These are phyloP conservation scores for Talaromyces albobiverticillius DNA, from an alignment of 2,329 filamentous ascomycete species.

Conservation along the genomic window DNA sequence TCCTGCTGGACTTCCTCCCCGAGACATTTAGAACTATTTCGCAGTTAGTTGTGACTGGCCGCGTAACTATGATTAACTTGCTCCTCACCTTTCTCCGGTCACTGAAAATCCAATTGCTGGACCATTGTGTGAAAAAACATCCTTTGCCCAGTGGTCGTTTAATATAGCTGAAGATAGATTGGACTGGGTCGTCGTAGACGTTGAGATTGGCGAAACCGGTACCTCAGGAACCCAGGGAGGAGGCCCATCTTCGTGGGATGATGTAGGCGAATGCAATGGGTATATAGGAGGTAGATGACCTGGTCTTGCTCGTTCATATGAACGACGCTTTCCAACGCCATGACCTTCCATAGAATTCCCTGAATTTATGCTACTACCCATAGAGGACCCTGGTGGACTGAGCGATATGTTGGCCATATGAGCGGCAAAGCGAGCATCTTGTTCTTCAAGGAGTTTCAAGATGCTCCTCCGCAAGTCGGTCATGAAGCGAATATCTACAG, in stretches of 20 bases:
- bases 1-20: slow-evolving; percentile 25
- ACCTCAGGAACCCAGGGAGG: slow-evolving; percentile 30
- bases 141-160: slow-evolving; percentile 42
- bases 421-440: slow-evolving; percentile 27
- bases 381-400: slow-evolving; percentile 23
- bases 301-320: slow-evolving; percentile 34
- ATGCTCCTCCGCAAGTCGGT: slow-evolving; percentile 25
- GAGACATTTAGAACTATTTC: slow-evolving; percentile 34
- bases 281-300: slow-evolving; percentile 23
- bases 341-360: slow-evolving; percentile 25
- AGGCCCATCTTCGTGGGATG: slow-evolving; percentile 26
- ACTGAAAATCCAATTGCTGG: slow-evolving; percentile 29
- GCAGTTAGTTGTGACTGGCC: not conserved
- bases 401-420: slow-evolving; percentile 27
- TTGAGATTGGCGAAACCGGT: slow-evolving; percentile 33
- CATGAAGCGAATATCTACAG: slow-evolving; percentile 25
- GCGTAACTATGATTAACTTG: not conserved
- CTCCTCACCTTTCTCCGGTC: slow-evolving; percentile 29
- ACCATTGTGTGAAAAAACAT: slow-evolving; percentile 32
- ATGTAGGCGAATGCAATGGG: slow-evolving; percentile 25
- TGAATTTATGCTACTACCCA: slow-evolving; percentile 25
- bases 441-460: slow-evolving; percentile 25
- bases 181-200: slow-evolving; percentile 31
- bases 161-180: slow-evolving; percentile 23
- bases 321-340: slow-evolving; percentile 30